Conservation (phyloP, 2,329 filamentous ascomycete genomes). For the Trichoderma gracile region DNA sequence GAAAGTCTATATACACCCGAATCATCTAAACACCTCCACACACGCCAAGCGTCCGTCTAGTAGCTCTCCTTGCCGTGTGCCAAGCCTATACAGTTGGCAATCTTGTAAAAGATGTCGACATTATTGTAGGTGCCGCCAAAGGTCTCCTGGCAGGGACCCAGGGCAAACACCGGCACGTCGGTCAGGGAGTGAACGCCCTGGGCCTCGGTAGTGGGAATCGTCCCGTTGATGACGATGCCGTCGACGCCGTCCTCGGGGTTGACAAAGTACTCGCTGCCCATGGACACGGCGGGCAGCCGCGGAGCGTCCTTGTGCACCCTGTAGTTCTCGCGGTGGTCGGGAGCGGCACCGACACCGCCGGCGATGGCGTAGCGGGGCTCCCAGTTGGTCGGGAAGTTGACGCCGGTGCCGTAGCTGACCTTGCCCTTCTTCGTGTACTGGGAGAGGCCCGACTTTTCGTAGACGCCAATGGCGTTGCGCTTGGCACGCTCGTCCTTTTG, state of each 20-base stretch:
- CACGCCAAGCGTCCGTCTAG: slow-evolving; percentile 17
- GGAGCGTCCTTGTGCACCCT: slow-evolving; percentile 67
- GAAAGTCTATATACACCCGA: neutral
- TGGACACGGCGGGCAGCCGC: slow-evolving; percentile 59
- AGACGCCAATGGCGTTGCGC: slow-evolving; percentile 72
- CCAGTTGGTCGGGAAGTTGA: slow-evolving; percentile 81
- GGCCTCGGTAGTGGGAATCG: slow-evolving; percentile 60
- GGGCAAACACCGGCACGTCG: slow-evolving; percentile 75
- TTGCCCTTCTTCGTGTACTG: slow-evolving; percentile 67
- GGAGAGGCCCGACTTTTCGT: slow-evolving; percentile 70
- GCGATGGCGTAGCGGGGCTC: slow-evolving; percentile 81
- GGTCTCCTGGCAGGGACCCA: slow-evolving; percentile 74
- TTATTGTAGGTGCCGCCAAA: slow-evolving; percentile 73
- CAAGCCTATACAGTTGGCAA: slow-evolving; percentile 67
- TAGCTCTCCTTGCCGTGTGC: slow-evolving; percentile 33
- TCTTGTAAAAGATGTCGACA: slow-evolving; percentile 74
- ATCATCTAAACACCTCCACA: neutral
- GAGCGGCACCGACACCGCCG: slow-evolving; percentile 68
- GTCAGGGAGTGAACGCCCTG: slow-evolving; percentile 77
- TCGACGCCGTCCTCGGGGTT: slow-evolving; percentile 65
- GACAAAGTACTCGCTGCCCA: slow-evolving; percentile 61
- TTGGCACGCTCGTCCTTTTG: slow-evolving; percentile 69
- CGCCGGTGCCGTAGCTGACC: slow-evolving; percentile 69
- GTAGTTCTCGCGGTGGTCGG: slow-evolving; percentile 77
- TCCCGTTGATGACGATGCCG: slow-evolving; percentile 76